Evolutionary conservation across 148 eudicot species (phyloP).

Genomic region (Vaccinium vitisidaea): DNA sequence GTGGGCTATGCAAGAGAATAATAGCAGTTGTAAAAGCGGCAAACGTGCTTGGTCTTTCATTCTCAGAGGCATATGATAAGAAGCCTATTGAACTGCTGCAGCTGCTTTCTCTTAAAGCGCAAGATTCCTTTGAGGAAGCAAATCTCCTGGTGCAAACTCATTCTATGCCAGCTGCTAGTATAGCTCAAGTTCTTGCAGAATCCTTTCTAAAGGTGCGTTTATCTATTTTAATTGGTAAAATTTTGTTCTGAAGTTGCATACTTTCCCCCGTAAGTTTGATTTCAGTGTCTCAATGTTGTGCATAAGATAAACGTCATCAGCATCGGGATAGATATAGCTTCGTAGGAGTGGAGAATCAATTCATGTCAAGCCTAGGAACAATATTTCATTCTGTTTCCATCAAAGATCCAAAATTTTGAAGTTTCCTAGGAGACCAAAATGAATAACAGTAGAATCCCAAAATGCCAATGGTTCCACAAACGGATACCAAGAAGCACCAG

Average conservation of each 20-base stretch:
- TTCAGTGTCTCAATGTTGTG: neutral
- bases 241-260: neutral
- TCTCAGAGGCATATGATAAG: constrained; percentile 86
- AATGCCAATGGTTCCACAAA: neutral
- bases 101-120: constrained; percentile 96
- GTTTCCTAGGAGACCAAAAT: neutral
- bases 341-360: constrained; percentile 2
- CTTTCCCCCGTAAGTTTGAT: neutral
- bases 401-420: neutral
- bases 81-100: constrained; percentile 85
- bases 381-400: neutral
- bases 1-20: constrained; percentile 84
- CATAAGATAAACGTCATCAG: neutral
- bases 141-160: constrained; percentile 76
- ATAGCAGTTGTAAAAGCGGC: constrained; percentile 90
- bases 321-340: neutral
- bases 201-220: constrained; percentile 78
- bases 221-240: neutral
- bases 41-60: constrained; percentile 70
- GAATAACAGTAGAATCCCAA: neutral
- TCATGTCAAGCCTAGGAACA: neutral
- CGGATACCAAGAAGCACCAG: neutral
- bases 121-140: constrained; percentile 95
- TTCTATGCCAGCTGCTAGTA: constrained; percentile 79
- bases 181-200: constrained; percentile 93